A percentile compares a stretch with the other conserved stretches of the same genome.
phyloP scores from a whole-genome alignment of 2,329 filamentous ascomycete species.

The Fusarium continuum region DNA sequence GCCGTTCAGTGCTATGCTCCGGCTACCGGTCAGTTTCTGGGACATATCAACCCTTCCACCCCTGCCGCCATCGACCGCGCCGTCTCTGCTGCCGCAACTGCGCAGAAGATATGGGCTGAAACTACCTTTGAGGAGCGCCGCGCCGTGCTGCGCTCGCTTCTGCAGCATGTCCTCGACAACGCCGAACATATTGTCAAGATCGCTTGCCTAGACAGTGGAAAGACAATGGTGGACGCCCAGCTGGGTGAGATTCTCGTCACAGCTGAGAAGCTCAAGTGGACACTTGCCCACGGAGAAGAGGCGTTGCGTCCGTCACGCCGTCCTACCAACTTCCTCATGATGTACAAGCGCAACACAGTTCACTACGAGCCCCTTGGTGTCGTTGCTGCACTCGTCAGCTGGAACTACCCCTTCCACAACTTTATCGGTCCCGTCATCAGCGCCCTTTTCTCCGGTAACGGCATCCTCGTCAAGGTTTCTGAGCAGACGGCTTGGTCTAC shows the following conservation, averaged over 20 bases:
- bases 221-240: conserved; percentile 93
- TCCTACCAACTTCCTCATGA: conserved; percentile 91
- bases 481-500: conserved; percentile 97
- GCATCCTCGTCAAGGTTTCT: conserved; percentile 90
- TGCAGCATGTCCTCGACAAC: conserved; percentile 86
- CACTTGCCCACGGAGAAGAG: conserved; percentile 86
- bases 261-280: conserved; percentile 94
- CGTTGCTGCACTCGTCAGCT: conserved; percentile 90
- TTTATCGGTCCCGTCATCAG: conserved; percentile 90
- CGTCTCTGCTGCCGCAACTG: conserved; percentile 75
- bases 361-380: conserved; percentile 92
- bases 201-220: conserved; percentile 92
- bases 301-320: conserved; percentile 76
- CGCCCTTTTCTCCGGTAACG: conserved; percentile 89
- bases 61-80: conserved; percentile 80
- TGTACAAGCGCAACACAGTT: conserved; percentile 93
- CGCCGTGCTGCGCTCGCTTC: conserved; percentile 80
- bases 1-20: conserved; percentile 88
- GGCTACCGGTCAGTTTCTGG: conserved; percentile 86
- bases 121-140: conserved; percentile 82
- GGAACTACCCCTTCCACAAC: conserved; percentile 99
- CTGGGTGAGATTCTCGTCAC: conserved; percentile 96
- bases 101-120: conserved; percentile 79
- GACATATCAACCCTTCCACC: conserved; percentile 79
- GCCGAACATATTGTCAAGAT: conserved; percentile 86